Percentiles rank a stretch among this genome's conserved stretches.
These are phyloP conservation scores for Yamadazyma pseudoaaseri DNA, from an alignment of 1,139 yeast genomes.

Conservation along the genomic window DNA sequence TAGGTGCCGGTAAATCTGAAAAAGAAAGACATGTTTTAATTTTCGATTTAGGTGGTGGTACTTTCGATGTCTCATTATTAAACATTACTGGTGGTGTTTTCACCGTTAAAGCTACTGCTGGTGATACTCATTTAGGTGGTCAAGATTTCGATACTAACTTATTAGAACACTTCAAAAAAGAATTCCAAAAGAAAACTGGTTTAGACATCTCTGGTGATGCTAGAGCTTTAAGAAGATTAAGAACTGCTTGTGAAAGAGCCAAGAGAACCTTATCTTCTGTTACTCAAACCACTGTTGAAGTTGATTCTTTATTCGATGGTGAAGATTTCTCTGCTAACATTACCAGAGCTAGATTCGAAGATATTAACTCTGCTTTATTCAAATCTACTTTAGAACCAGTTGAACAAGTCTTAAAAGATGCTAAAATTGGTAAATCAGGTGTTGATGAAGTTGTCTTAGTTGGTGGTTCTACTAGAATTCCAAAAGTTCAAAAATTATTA, in stretches of 20 bases:
- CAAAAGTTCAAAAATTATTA: constrained; percentile 95
- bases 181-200: constrained; percentile 96
- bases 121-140: constrained; percentile 99
- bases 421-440: constrained; percentile 83
- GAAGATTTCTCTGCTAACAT: constrained; percentile 93
- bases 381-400: constrained; percentile 96
- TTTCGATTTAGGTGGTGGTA: constrained; percentile 54
- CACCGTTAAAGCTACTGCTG: constrained; percentile 97
- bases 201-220: constrained; percentile 86
- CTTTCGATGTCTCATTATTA: constrained; percentile 62
- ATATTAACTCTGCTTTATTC: constrained; percentile 90
- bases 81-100: constrained; percentile 96
- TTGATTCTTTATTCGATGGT: constrained; percentile 95
- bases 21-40: constrained; percentile 70
- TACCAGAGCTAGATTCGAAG: constrained; percentile 99
- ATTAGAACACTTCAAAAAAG: constrained; percentile 81
- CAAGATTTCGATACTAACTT: constrained; percentile 59
- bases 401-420: constrained; percentile 95
- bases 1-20: constrained; percentile 61
- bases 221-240: constrained; percentile 95
- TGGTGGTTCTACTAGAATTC: constrained; percentile 99
- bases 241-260: constrained; percentile 99
- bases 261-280: constrained; percentile 97
- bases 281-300: constrained; percentile 94
- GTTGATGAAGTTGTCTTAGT: constrained; percentile 96